Conservation (phyloP, 73 alveolate species). For the Urostyla sp. region DNA sequence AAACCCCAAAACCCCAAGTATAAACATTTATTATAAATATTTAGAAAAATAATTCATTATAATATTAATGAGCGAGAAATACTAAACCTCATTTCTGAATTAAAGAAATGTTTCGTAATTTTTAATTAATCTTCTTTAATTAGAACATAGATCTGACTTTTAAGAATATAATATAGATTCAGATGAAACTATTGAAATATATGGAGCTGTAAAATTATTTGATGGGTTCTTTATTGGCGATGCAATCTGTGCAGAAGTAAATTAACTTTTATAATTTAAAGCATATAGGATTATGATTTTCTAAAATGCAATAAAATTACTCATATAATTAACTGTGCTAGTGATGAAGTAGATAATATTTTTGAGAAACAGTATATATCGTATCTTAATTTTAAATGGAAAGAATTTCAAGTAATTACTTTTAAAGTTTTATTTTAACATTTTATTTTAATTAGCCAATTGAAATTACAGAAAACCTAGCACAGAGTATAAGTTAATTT, state of each 20-base stretch:
- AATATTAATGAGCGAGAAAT: too few relatives aligned
- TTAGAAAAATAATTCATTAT: too few relatives aligned
- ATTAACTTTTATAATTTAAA: not conserved
- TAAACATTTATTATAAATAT: too few relatives aligned
- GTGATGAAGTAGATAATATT: slow-evolving; percentile 20
- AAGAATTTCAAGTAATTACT: slow-evolving; percentile 33
- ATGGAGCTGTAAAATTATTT: slow-evolving; percentile 42
- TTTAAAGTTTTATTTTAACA: not conserved
- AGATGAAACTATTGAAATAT: slow-evolving; percentile 35
- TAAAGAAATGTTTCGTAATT: too few relatives aligned
- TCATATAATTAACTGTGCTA: slow-evolving; percentile 44
- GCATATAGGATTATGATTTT: slow-evolving; percentile 25
- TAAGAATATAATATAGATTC: too few relatives aligned
- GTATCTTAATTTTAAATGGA: slow-evolving; percentile 34
- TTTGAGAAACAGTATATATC: not conserved
- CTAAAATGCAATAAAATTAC: slow-evolving; percentile 33
- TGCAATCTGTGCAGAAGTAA: slow-evolving; percentile 56
- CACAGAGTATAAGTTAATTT: slow-evolving; percentile 16
- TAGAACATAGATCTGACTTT: too few relatives aligned
- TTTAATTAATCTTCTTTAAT: too few relatives aligned
- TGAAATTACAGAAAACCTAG: not conserved
- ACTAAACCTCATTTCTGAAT: too few relatives aligned
- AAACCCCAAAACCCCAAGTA: too few relatives aligned
- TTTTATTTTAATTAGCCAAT: slow-evolving; percentile 11
- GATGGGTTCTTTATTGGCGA: slow-evolving; percentile 51